A percentile compares a stretch with the other conserved stretches of the same genome.
Evolutionary conservation across 371 early-diverging fungal species (phyloP).

Genomic region (Parasitella parasitica): DNA sequence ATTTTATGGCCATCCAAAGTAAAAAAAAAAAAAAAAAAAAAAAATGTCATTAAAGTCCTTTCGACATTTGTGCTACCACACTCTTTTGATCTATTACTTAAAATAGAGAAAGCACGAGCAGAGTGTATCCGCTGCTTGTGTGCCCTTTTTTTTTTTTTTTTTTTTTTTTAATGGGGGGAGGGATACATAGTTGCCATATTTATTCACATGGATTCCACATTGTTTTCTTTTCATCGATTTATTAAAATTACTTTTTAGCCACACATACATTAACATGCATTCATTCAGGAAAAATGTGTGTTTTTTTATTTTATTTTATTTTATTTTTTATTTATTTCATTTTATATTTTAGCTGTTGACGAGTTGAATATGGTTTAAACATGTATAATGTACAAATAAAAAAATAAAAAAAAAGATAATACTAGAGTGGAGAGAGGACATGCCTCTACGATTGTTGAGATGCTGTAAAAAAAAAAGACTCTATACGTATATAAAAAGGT

Average conservation of each 20-base stretch:
- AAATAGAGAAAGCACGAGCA: conserved; percentile 16
- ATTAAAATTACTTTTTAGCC: not conserved
- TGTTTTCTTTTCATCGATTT: not conserved
- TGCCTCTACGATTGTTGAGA: not conserved
- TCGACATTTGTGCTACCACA: not conserved
- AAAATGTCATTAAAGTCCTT: not conserved
- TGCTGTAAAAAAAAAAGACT: not conserved
- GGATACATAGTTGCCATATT: not conserved
- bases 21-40: no score
- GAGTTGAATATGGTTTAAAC: no score
- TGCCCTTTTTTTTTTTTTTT: not conserved
- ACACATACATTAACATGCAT: not conserved
- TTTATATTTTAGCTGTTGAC: no score
- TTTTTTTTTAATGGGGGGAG: no score
- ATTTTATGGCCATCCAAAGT: no score
- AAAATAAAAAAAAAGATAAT: not conserved
- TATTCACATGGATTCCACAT: conserved; percentile 11
- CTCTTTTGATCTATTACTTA: not conserved
- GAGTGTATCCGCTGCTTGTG: not conserved
- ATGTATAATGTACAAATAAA: not conserved
- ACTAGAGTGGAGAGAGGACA: not conserved
- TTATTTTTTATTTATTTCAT: not conserved
- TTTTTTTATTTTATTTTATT: no score
- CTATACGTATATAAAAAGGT: not conserved
- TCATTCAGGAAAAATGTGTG: not conserved